Conservation (phyloP, 768 basidiomycete genomes). For the Hericium erinaceus region DNA sequence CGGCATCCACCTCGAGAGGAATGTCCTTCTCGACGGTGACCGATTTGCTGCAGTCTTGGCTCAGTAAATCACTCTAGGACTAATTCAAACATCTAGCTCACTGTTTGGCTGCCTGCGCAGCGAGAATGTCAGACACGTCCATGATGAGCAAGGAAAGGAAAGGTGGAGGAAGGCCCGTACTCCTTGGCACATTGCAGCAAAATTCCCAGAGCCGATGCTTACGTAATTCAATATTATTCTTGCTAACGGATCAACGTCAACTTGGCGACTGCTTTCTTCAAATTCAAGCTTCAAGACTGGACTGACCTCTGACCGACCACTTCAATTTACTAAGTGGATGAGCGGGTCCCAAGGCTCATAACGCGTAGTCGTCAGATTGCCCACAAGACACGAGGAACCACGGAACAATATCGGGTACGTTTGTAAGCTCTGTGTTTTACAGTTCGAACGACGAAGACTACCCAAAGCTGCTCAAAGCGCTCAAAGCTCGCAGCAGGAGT, state of each 20-base stretch:
- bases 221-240: background rate
- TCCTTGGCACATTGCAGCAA: background rate
- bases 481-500: background rate
- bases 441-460: no score
- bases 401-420: background rate
- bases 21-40: slow-evolving; percentile 69
- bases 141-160: background rate
- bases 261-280: background rate
- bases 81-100: background rate
- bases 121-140: slow-evolving; percentile 14
- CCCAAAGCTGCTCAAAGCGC: background rate
- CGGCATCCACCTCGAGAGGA: slow-evolving; percentile 73
- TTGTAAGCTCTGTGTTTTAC: no score
- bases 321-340: no score
- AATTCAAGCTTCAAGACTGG: no score
- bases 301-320: no score
- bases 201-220: background rate
- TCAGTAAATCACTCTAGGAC: background rate
- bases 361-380: no score
- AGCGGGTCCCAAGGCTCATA: no score
- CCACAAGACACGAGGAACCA: background rate
- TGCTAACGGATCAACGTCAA: background rate
- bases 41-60: slow-evolving; percentile 42
- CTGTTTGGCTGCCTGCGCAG: slow-evolving; percentile 12
- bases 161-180: background rate